Percentiles rank a stretch among this genome's conserved stretches.
These are phyloP conservation scores for Alternaria metachromatica DNA, from an alignment of 2,329 filamentous ascomycete species.

Conservation along the genomic window DNA sequence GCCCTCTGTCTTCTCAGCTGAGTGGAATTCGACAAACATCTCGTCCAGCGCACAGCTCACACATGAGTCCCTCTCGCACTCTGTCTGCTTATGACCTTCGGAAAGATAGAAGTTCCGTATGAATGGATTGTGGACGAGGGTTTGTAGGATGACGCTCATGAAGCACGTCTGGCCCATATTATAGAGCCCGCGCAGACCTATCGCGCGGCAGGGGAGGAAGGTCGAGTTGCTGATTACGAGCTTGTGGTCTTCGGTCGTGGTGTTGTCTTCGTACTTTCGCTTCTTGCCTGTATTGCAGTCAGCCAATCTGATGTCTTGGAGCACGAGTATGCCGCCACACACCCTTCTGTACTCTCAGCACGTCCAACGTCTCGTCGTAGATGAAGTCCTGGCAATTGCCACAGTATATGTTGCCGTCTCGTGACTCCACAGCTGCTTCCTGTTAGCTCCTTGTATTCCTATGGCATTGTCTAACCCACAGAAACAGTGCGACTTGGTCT, in stretches of 20 bases:
- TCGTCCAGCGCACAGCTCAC: slow-evolving; percentile 68
- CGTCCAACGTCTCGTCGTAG: slow-evolving; percentile 81
- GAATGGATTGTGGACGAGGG: slow-evolving; percentile 90
- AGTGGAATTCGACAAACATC: slow-evolving; percentile 69
- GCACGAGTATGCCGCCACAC: slow-evolving; percentile 33
- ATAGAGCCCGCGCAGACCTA: slow-evolving; percentile 88
- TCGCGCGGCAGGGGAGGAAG: slow-evolving; percentile 81
- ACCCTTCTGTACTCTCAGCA: slow-evolving; percentile 75
- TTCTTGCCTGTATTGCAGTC: slow-evolving; percentile 62
- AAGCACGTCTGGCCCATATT: slow-evolving; percentile 99
- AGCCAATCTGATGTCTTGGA: slow-evolving; percentile 12
- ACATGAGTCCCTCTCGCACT: slow-evolving; percentile 68
- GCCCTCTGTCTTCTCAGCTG: slow-evolving; percentile 81
- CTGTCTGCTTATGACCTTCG: slow-evolving; percentile 81
- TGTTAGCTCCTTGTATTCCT: slow-evolving; percentile 19
- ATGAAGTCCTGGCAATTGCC: slow-evolving; percentile 83
- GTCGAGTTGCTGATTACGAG: slow-evolving; percentile 81
- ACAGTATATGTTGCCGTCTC: slow-evolving; percentile 77
- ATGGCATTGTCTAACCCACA: slow-evolving; percentile 58
- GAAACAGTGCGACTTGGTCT: slow-evolving; percentile 74
- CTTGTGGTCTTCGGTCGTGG: slow-evolving; percentile 68
- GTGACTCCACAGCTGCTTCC: slow-evolving; percentile 75
- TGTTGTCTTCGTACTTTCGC: slow-evolving; percentile 75
- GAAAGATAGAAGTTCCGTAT: slow-evolving; percentile 91
- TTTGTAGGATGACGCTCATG: slow-evolving; percentile 94